These are phyloP conservation scores for Collybia mongolica DNA, from an alignment of 768 basidiomycete genomes.

Conservation along the genomic window DNA sequence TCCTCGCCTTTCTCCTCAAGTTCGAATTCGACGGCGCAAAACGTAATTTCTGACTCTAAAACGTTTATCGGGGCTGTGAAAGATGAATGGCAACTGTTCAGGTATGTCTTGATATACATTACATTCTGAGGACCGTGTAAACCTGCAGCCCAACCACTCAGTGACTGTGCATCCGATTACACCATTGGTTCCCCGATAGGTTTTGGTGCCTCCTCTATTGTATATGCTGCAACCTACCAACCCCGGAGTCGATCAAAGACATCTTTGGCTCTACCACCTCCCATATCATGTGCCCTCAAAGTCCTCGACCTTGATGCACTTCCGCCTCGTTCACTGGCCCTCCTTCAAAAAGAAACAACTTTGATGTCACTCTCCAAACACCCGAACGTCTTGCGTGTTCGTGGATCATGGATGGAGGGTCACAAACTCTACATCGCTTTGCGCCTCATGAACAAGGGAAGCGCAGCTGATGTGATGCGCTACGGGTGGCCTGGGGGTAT, in stretches of 20 bases:
- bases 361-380: conserved; percentile 92
- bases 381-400: conserved; percentile 89
- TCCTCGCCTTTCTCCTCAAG: neutral
- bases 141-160: conserved; percentile 21
- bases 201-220: conserved; percentile 90
- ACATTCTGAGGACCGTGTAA: neutral
- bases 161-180: conserved; percentile 73
- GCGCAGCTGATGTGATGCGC: conserved; percentile 80
- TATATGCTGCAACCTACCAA: conserved; percentile 74
- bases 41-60: conserved; percentile 2
- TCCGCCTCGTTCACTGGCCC: conserved; percentile 64
- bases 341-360: conserved; percentile 82
- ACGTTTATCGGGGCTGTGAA: conserved; percentile 78
- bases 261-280: conserved; percentile 19
- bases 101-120: conserved; percentile 36
- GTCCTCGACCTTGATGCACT: conserved; percentile 86
- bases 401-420: conserved; percentile 85
- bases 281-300: conserved; percentile 77
- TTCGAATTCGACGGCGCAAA: neutral
- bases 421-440: conserved; percentile 84
- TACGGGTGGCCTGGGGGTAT: conserved; percentile 88
- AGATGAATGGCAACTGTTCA: conserved; percentile 83
- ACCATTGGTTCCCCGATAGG: conserved; percentile 77
- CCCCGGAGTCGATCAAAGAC: conserved; percentile 16
- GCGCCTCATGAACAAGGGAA: conserved; percentile 88